These are phyloP conservation scores for Phragmites australis DNA, from an alignment of 176 grass and related monocot genomes.

Conservation along the genomic window DNA sequence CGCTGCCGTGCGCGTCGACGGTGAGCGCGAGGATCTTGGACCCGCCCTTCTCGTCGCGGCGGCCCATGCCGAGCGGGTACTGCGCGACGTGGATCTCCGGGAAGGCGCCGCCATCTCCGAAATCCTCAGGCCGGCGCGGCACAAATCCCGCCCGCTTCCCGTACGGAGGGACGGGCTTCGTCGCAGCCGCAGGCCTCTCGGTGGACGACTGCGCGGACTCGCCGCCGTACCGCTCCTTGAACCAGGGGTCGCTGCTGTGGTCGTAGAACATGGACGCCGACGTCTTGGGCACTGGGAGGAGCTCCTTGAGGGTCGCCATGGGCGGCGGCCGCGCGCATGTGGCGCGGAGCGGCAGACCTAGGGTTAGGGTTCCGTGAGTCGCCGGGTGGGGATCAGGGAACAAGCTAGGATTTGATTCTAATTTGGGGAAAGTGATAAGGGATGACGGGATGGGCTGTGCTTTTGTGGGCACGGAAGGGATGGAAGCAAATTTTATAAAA, in stretches of 20 bases:
- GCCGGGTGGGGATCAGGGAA: constrained; percentile 25
- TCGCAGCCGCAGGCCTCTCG: constrained; percentile 29
- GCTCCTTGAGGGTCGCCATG: constrained; percentile 75
- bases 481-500: too few relatives aligned
- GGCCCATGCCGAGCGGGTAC: constrained; percentile 88
- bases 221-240: constrained; percentile 83
- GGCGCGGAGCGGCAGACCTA: constrained; percentile 9
- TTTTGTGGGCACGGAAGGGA: background rate
- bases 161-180: constrained; percentile 58
- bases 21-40: constrained; percentile 90
- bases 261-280: constrained; percentile 62
- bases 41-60: constrained; percentile 81
- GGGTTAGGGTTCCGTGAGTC: constrained; percentile 49
- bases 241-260: constrained; percentile 92
- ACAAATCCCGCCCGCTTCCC: constrained; percentile 77
- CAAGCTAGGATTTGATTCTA: constrained; percentile 50
- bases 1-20: constrained; percentile 75
- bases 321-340: background rate
- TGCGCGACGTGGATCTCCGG: constrained; percentile 92
- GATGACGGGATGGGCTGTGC: background rate
- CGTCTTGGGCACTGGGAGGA: constrained; percentile 68
- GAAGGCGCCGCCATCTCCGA: constrained; percentile 85
- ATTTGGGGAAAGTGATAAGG: constrained; percentile 10
- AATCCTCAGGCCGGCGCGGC: constrained; percentile 75
- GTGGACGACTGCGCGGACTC: constrained; percentile 20